Evolutionary conservation across 2,329 filamentous ascomycete species (phyloP).

Genomic region (Trichoderma brevicompactum): DNA sequence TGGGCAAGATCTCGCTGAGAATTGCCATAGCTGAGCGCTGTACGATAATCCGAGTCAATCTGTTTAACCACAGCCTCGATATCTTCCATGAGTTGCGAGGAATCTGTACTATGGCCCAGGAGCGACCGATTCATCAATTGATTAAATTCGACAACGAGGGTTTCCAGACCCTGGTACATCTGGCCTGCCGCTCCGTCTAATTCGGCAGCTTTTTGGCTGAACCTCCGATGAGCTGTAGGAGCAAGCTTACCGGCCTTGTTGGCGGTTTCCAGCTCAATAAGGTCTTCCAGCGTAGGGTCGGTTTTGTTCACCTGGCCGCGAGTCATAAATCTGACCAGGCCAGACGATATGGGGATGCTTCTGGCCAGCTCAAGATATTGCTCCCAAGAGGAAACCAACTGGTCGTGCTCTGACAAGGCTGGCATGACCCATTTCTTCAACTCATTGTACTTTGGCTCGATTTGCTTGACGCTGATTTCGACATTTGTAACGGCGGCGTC

Average conservation of each 20-base stretch:
- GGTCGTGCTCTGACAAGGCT: conserved; percentile 68
- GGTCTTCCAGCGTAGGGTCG: conserved; percentile 69
- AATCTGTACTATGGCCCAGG: conserved; percentile 64
- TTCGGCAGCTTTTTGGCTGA: conserved; percentile 62
- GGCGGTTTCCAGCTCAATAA: conserved; percentile 75
- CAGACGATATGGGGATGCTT: conserved; percentile 65
- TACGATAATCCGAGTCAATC: conserved; percentile 82
- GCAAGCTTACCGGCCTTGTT: conserved; percentile 72
- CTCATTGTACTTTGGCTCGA: conserved; percentile 74
- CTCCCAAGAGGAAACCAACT: conserved; percentile 69
- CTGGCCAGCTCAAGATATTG: conserved; percentile 67
- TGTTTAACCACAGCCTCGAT: conserved; percentile 86
- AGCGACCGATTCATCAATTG: conserved; percentile 59
- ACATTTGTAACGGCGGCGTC: conserved; percentile 86
- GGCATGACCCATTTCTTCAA: conserved; percentile 72
- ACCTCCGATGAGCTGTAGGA: conserved; percentile 60
- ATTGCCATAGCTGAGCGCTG: conserved; percentile 69
- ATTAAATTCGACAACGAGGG: conserved; percentile 66
- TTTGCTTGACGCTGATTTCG: conserved; percentile 71
- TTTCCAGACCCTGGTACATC: conserved; percentile 65
- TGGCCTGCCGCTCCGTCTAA: conserved; percentile 63
- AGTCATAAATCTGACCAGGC: conserved; percentile 71
- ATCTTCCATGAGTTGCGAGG: conserved; percentile 74
- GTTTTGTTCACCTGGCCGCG: conserved; percentile 48
- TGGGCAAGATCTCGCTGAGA: conserved; percentile 64